These are phyloP conservation scores for Haplosporangium sp. DNA, from an alignment of 371 early-diverging fungal genomes.

Conservation along the genomic window DNA sequence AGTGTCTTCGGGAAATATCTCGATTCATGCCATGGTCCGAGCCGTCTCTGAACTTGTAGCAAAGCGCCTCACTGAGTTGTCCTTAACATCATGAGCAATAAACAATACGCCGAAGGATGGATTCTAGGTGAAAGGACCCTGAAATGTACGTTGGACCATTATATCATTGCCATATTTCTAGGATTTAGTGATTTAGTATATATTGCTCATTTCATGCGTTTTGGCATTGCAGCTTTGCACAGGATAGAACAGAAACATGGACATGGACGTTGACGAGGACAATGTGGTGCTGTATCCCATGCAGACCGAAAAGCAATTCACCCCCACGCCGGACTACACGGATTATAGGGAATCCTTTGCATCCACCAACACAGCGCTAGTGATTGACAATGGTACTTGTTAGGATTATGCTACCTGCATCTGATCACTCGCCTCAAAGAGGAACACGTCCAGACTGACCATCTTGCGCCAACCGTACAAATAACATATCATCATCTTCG, in stretches of 20 bases:
- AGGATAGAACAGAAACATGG: conserved; percentile 10
- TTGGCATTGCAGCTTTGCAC: background rate
- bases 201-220: background rate
- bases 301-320: conserved; percentile 56
- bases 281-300: conserved; percentile 53
- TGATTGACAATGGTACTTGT: conserved; percentile 75
- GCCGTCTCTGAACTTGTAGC: conserved; percentile 12
- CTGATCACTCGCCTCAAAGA: background rate
- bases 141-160: too few relatives aligned
- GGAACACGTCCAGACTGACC: background rate
- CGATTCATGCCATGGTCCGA: conserved; percentile 40
- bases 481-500: background rate
- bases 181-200: background rate
- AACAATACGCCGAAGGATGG: too few relatives aligned
- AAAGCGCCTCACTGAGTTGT: conserved; percentile 21
- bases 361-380: conserved; percentile 60
- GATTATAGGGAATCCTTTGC: conserved; percentile 56
- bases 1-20: conserved; percentile 19
- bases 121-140: background rate
- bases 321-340: conserved; percentile 43
- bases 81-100: background rate
- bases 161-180: too few relatives aligned
- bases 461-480: background rate
- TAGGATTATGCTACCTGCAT: background rate
- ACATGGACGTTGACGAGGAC: conserved; percentile 57